Base-by-base conservation (phyloP, 352 stramenopile species). In the Phytophthora colocasiae region DNA sequence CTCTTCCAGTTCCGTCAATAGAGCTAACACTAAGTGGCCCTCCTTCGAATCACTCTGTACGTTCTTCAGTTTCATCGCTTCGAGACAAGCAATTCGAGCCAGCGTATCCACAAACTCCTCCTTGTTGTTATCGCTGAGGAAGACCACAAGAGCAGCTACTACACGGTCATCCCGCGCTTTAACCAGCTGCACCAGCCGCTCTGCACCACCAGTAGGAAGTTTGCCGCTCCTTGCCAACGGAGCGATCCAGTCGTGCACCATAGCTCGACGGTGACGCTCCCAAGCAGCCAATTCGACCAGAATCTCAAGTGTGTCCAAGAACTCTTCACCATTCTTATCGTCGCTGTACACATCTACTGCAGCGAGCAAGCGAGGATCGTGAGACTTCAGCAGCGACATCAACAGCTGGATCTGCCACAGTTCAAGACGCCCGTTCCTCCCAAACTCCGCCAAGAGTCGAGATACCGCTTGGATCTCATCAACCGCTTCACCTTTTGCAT, bases 101-200 rank as follows among this genome's bases (percentile, higher is more conserved):
- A 94, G 65, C 14, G 82, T 87, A 44, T 92, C 83, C 5, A 72
- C 63, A 48, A 94, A 92, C 46, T 92, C 83, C 7, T 81, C 78
- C 24, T 67, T 74, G 46, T 92, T 84, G 41, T 71, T 71, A 52
- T 94, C 84, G 17, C 77, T 85, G 2, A 92, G 46, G 48, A 80
- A 92, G 14, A 92, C 74, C 7, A 90, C 69, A 12, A 92, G 80
- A 9, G 83, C 86, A 1, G 83, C 83, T 27, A 92, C 69, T 5
- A 94, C 49, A n/a, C 83, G 83, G 53, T 88, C 77, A 32, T 94
- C 86, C 12, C 83, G 71, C 2, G 60, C 50, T 11, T 83, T 57
- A 0, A 89, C 68, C 3, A 94, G 52, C 44, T 82, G 58, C 5
- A 77, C 31, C 12, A 94, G 58, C 6, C 80, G 64, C 5, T 81